A percentile compares a stretch with the other conserved stretches of the same genome.
These are phyloP conservation scores for Periglandula ipomoeae DNA, from an alignment of 2,329 filamentous ascomycete species.

Conservation along the genomic window DNA sequence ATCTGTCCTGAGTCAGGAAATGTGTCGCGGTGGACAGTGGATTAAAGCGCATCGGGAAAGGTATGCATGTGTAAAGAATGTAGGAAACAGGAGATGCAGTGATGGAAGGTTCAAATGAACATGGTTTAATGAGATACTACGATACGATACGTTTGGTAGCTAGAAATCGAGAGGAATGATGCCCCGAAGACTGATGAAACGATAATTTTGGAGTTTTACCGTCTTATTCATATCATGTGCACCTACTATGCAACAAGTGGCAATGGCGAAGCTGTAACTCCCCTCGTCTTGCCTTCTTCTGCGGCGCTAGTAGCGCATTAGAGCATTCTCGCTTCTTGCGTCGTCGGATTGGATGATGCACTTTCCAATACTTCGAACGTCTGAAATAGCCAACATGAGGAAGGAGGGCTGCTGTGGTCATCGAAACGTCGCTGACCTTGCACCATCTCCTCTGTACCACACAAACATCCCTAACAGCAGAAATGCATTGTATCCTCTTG, in stretches of 20 bases:
- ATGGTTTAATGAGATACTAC: too few species aligned
- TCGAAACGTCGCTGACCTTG: background rate
- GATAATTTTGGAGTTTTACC: too few species aligned
- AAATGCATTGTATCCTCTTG: background rate
- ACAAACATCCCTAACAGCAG: background rate
- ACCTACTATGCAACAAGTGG: background rate
- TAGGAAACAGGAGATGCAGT: too few species aligned
- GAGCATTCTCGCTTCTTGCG: background rate
- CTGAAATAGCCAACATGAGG: background rate
- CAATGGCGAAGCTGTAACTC: background rate
- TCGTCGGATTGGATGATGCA: background rate
- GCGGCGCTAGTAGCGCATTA: too few species aligned
- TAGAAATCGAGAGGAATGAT: too few species aligned
- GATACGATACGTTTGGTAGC: too few species aligned
- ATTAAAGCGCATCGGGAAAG: too few species aligned
- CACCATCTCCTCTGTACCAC: background rate
- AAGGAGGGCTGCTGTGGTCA: background rate
- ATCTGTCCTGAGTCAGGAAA: constrained; percentile 3
- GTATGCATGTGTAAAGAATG: too few species aligned
- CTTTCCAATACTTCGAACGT: background rate
- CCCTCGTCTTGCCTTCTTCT: background rate
- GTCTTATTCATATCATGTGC: too few species aligned
- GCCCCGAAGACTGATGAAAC: too few species aligned
- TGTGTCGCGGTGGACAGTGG: too few species aligned
- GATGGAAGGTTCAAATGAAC: too few species aligned